Percentiles rank a stretch among this genome's conserved stretches.
phyloP scores from a whole-genome alignment of 2,329 filamentous ascomycete species.

The Penicillium brasilianum region DNA sequence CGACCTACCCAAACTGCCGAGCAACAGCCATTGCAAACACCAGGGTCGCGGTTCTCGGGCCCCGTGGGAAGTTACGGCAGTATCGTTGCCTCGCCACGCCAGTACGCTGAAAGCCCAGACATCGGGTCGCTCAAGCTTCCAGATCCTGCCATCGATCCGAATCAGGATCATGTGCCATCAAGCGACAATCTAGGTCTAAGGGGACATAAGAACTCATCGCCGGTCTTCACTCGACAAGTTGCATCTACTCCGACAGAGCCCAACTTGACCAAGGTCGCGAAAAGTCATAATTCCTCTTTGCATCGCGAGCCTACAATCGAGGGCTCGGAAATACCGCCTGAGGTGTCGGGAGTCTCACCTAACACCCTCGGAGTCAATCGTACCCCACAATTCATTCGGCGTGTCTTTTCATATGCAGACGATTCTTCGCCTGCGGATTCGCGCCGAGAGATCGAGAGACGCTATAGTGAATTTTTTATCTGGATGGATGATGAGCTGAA shows the following conservation, averaged over 20 bases:
- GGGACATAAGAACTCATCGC: slow-evolving; percentile 32
- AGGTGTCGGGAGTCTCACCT: not conserved
- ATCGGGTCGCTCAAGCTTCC: slow-evolving; percentile 64
- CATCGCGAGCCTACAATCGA: not conserved
- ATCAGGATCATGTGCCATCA: slow-evolving; percentile 31
- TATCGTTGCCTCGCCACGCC: slow-evolving; percentile 62
- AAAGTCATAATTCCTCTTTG: not conserved
- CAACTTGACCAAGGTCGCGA: not conserved
- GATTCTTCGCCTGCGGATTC: slow-evolving; percentile 57
- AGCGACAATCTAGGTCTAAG: slow-evolving; percentile 24
- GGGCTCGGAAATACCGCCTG: not conserved
- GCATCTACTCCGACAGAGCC: slow-evolving; percentile 17
- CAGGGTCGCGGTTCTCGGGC: slow-evolving; percentile 42
- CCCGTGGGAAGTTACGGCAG: slow-evolving; percentile 64
- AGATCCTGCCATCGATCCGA: slow-evolving; percentile 62
- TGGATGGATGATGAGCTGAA: slow-evolving; percentile 83
- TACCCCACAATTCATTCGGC: slow-evolving; percentile 43
- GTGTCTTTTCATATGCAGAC: slow-evolving; percentile 47
- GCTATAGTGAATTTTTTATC: slow-evolving; percentile 81
- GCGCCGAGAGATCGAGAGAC: slow-evolving; percentile 69
- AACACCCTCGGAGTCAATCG: slow-evolving; percentile 16
- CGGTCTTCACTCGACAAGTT: slow-evolving; percentile 29
- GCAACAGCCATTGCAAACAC: slow-evolving; percentile 41
- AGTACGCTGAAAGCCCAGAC: slow-evolving; percentile 36
- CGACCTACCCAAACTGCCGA: slow-evolving; percentile 45